Base-by-base conservation (phyloP, 495 filamentous ascomycete species). In the Talaromyces proteolyticus region DNA sequence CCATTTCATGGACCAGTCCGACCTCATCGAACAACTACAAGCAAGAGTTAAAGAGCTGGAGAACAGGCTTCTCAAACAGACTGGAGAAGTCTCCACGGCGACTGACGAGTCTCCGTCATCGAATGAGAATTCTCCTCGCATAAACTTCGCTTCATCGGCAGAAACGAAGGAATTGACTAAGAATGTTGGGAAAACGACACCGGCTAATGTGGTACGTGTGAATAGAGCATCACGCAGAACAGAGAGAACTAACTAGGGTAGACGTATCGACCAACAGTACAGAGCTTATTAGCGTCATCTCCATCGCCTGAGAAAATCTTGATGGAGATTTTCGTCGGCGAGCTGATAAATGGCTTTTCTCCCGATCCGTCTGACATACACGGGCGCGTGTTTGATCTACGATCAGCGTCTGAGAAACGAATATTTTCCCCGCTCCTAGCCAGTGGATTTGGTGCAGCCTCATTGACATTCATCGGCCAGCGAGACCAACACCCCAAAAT, bases 1-100 rank as follows among this genome's bases (percentile, higher is more conserved):
- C 14, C 55, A 56, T 41, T 63, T 55, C 19, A 61, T 63, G 18
- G 51, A 55, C 25, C 61, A 63, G 47, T 57, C 61, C 3, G 50
- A 56, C 7, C 55, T 57, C 2, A 63, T 63, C 36, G 61, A 63
- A 23, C 53, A 53, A 16, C 52, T 63, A 6, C 17, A 42, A 53
- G 39, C 57, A 47, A 46, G 48, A 52, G 7, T 60, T 14, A 38
- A 14, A 16, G 20, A 38, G 19, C 29, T 47, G 3, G 55, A 60
- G 37, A 47, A 48, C 16, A 51, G 59, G 26, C 57, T 63, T 8
- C 47, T 50, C 10, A 19, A 47, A 37, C 26, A 37, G 16, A 23
- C 19, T 6, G 45, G 26, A 3, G 29, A 8, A 6, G 3, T 38
- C 5, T 37, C 29, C 4, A 25, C 29, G 22, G 29, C 25, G 8